Base-by-base conservation (phyloP, 768 basidiomycete genomes). In the Hortiboletus campestris region DNA sequence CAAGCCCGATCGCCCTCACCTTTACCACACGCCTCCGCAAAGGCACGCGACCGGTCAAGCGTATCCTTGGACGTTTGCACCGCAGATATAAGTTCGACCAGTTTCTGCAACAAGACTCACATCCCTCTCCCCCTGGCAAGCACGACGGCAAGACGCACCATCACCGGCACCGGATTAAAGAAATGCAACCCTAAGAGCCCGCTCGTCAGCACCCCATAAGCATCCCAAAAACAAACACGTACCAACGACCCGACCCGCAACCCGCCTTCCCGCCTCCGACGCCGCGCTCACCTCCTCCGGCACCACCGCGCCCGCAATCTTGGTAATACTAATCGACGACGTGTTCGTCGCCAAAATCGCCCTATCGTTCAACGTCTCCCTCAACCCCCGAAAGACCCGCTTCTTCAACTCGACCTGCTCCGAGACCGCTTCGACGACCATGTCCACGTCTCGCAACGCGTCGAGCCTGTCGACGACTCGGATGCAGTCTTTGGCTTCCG, bases 101-200 rank as follows among this genome's bases (percentile, higher is more conserved):
- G 76, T 87, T 89, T 91, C 93, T 90, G 60, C 16, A 51, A 11
- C 34, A 28, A 28, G 8, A 11, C 12, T 52, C 47, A 25, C 28
- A 11, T 35, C 14, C 9, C 34, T n/a, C 34, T n/a, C 10, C 14
- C 14, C 13, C 14, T 8, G 7, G 14, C 29, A 34, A 14, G 17
- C 45, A 40, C 12, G 31, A 29, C 34, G 11, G 43, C 7, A 17
- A 25, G 13, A 45, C 82, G 48, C 66, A 91, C 91, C 94, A 97
- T 97, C 32, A 96, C 90, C 3, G 95, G 95, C 5, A 97, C 95
- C 5, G 95, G 95, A 66, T 98, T 96, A 77, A 97, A 96, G 78
- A 94, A 97, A 69, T 96, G 94, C 40, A 96, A 76, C 13, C 87
- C 91, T 93, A 49, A 16, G 11, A 14, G 3, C 7, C 46, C 49